Conservation (phyloP, 1,139 yeast species). For the Pichia sp. region DNA sequence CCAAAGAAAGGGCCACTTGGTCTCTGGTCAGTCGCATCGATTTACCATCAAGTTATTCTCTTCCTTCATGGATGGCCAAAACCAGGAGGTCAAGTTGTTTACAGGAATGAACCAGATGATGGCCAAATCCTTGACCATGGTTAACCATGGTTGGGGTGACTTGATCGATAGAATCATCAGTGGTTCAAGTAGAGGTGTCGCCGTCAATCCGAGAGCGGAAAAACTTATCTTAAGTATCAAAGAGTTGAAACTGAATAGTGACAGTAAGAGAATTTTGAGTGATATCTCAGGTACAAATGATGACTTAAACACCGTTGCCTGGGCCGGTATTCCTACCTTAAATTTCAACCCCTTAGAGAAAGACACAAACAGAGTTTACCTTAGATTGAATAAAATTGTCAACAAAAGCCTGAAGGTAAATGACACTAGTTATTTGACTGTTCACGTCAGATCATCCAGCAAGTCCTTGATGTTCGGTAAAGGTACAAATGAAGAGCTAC, state of each 20-base stretch:
- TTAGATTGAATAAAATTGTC: slow-evolving; percentile 51
- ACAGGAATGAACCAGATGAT: slow-evolving; percentile 33
- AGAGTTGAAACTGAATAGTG: slow-evolving; percentile 47
- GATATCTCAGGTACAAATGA: slow-evolving; percentile 28
- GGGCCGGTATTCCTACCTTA: slow-evolving; percentile 58
- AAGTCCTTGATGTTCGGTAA: slow-evolving; percentile 53
- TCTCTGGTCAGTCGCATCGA: slow-evolving; percentile 63
- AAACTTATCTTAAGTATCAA: slow-evolving; percentile 65
- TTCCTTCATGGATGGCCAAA: slow-evolving; percentile 40
- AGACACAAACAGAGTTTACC: slow-evolving; percentile 56
- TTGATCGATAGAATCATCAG: slow-evolving; percentile 71
- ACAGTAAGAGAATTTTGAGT: slow-evolving; percentile 12
- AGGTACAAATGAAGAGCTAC: slow-evolving; percentile 60
- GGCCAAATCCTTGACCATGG: slow-evolving; percentile 31
- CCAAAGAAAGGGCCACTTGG: slow-evolving; percentile 54
- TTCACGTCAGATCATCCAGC: slow-evolving; percentile 41
- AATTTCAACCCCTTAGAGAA: slow-evolving; percentile 61
- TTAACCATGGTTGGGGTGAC: slow-evolving; percentile 87
- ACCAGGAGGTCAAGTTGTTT: slow-evolving; percentile 24
- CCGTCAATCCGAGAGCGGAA: slow-evolving; percentile 79
- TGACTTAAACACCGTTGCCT: slow-evolving; percentile 34
- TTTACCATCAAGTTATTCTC: slow-evolving; percentile 71
- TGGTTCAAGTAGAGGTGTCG: slow-evolving; percentile 76
- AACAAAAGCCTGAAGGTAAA: slow-evolving; percentile 37
- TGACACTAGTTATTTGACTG: slow-evolving; percentile 31